Evolutionary conservation across 2,329 filamentous ascomycete species (phyloP).

Genomic region (Penicillium decumbens): DNA sequence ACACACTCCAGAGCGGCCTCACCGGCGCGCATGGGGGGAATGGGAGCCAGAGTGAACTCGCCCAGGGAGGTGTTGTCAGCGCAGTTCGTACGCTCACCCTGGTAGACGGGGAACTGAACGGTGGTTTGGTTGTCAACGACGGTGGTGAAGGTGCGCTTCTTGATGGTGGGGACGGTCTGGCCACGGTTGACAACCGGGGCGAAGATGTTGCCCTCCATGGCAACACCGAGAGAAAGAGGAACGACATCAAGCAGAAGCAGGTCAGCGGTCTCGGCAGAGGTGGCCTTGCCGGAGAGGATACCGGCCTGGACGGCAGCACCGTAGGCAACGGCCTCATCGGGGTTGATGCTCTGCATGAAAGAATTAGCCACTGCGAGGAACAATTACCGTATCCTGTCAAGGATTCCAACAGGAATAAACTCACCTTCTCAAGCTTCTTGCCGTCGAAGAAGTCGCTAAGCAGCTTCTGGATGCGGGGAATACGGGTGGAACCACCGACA

Average conservation of each 20-base stretch:
- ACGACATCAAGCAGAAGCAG: slow-evolving; percentile 94
- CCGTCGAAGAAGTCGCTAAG: slow-evolving; percentile 98
- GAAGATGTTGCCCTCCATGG: slow-evolving; percentile 99
- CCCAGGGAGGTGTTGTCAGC: slow-evolving; percentile 97
- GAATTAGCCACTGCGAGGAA: not conserved
- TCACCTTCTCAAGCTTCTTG: slow-evolving; percentile 96
- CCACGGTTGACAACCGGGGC: slow-evolving; percentile 84
- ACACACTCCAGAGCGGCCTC: slow-evolving; percentile 96
- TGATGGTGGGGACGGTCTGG: slow-evolving; percentile 70
- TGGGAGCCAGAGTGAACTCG: slow-evolving; percentile 93
- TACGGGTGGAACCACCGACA: slow-evolving; percentile 98
- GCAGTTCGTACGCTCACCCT: slow-evolving; percentile 97
- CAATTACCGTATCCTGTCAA: not conserved
- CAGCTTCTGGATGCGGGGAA: slow-evolving; percentile 97
- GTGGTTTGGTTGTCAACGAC: slow-evolving; percentile 63
- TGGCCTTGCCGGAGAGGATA: slow-evolving; percentile 97
- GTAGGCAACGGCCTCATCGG: slow-evolving; percentile 97
- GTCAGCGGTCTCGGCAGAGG: slow-evolving; percentile 87
- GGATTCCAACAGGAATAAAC: not conserved
- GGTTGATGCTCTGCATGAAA: slow-evolving; percentile 73
- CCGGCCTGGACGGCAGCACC: slow-evolving; percentile 97
- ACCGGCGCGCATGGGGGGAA: slow-evolving; percentile 80
- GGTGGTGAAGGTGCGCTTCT: slow-evolving; percentile 88
- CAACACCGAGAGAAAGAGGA: slow-evolving; percentile 94
- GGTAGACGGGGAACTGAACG: slow-evolving; percentile 87